Percentiles rank a stretch among this genome's conserved stretches.
phyloP scores from a whole-genome alignment of 495 filamentous ascomycete genomes.

The Daldinia grandis region DNA sequence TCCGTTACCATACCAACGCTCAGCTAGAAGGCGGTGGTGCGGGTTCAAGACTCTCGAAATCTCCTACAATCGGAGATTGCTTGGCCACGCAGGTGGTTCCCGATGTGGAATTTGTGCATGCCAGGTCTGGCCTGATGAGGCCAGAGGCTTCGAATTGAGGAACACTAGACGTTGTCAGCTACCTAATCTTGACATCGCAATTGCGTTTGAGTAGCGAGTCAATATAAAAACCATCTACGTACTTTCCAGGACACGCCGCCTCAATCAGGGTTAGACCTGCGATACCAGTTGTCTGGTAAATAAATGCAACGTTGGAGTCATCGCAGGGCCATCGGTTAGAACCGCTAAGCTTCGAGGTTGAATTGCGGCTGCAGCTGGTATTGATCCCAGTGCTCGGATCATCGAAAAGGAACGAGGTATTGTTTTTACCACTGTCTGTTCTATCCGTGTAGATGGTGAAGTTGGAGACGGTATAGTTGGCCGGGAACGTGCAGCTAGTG shows the following conservation, averaged over 20 bases:
- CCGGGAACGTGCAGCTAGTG: constrained; percentile 34
- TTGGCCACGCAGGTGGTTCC: constrained; percentile 30
- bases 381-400: constrained; percentile 40
- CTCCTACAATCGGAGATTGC: constrained; percentile 23
- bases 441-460: constrained; percentile 36
- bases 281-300: constrained; percentile 39
- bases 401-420: constrained; percentile 32
- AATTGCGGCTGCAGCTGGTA: constrained; percentile 37
- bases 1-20: not conserved
- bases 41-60: constrained; percentile 35
- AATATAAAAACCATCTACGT: constrained; percentile 16
- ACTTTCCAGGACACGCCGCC: constrained; percentile 40
- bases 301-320: constrained; percentile 32
- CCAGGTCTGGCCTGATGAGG: constrained; percentile 19
- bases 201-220: constrained; percentile 5
- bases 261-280: constrained; percentile 40
- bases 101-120: constrained; percentile 34
- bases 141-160: constrained; percentile 33
- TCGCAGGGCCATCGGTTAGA: constrained; percentile 43
- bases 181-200: not conserved
- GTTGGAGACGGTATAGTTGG: constrained; percentile 37
- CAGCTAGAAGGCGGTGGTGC: constrained; percentile 3
- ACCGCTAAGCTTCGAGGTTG: constrained; percentile 35
- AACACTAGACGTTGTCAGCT: constrained; percentile 19
- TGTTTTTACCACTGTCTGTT: constrained; percentile 17